Evolutionary conservation across 306 rosid species (phyloP).

Genomic region (Corylus avellana): DNA sequence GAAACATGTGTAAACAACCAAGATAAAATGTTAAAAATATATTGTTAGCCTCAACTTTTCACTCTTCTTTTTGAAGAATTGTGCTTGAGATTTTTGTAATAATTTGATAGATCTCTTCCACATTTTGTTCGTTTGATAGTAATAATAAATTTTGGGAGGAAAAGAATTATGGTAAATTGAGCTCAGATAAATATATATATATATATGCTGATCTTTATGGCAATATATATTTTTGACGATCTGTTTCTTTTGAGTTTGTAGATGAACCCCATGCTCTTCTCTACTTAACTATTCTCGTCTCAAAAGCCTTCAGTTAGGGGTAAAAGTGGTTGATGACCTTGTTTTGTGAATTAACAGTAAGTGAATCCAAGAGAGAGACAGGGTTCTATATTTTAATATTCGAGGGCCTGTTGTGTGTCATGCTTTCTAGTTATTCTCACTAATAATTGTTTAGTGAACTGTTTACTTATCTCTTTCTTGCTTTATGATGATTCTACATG

Average conservation of each 20-base stretch:
- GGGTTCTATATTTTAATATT: neutral
- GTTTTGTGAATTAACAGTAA: neutral
- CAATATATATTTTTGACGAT: neutral
- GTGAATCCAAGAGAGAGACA: neutral
- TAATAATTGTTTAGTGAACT: neutral
- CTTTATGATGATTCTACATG: slow-evolving; percentile 26
- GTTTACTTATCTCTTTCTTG: neutral
- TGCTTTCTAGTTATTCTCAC: neutral
- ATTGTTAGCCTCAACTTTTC: neutral
- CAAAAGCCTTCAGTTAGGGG: neutral
- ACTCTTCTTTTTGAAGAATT: neutral
- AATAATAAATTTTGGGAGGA: neutral
- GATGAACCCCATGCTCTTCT: neutral
- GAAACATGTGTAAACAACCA: neutral
- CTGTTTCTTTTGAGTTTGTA: neutral
- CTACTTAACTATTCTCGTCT: neutral
- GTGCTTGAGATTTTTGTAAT: slow-evolving; percentile 1
- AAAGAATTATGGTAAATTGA: neutral
- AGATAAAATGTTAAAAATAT: neutral
- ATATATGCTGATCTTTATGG: neutral
- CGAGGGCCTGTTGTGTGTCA: neutral
- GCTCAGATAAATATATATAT: neutral
- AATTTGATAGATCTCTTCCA: neutral
- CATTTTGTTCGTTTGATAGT: neutral
- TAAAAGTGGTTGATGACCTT: neutral